phyloP scores from a whole-genome alignment of 805 yeast species.

The Myxozyma vanderwaltii region DNA sequence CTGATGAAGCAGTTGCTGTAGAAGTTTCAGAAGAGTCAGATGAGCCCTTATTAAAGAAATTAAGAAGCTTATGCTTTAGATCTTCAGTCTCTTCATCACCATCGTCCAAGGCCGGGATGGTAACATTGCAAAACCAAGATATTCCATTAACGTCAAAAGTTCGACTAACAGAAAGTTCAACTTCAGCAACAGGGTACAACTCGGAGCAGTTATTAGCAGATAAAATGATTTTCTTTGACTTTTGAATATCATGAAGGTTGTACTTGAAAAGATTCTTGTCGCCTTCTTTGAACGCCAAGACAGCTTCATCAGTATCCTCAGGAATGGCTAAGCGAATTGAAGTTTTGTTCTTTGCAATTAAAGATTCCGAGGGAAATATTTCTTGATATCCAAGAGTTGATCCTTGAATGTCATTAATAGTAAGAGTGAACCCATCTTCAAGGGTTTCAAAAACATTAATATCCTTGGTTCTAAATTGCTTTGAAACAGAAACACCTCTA shows the following conservation, averaged over 20 bases:
- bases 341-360: constrained; percentile 39
- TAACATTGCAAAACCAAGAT: constrained; percentile 23
- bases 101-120: constrained; percentile 41
- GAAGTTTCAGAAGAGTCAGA: constrained; percentile 7
- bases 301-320: constrained; percentile 12
- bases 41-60: constrained; percentile 16
- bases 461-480: constrained; percentile 64
- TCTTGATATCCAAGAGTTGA: constrained; percentile 33
- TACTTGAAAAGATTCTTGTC: constrained; percentile 6
- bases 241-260: constrained; percentile 17
- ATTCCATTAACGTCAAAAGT: constrained; percentile 17
- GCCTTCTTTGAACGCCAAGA: constrained; percentile 22
- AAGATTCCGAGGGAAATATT: constrained; percentile 54
- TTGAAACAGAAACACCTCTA: constrained; percentile 74
- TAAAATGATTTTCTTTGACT: constrained; percentile 9
- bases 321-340: constrained; percentile 3
- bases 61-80: constrained; percentile 34
- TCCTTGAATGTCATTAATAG: constrained; percentile 35
- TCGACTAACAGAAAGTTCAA: constrained; percentile 25
- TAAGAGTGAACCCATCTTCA: constrained; percentile 50
- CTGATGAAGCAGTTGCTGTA: neutral
- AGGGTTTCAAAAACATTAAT: constrained; percentile 60
- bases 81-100: constrained; percentile 37
- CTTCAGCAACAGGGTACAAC: constrained; percentile 20
- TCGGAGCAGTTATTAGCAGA: constrained; percentile 22